A percentile compares a stretch with the other conserved stretches of the same genome.
phyloP scores from a whole-genome alignment of 202 grass and related monocot species.

The Hordeum pubiflorum region DNA sequence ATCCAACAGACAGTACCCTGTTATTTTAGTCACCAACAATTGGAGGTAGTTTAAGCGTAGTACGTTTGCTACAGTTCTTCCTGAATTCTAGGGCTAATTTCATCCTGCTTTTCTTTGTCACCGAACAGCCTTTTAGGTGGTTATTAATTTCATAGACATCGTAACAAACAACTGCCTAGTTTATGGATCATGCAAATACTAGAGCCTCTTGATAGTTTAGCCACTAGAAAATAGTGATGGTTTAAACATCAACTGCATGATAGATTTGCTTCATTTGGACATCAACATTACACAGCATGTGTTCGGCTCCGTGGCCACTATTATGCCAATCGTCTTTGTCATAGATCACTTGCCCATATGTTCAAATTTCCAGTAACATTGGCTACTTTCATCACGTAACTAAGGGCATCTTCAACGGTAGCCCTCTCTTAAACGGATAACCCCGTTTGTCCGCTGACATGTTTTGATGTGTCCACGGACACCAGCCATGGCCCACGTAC shows the following conservation, averaged over 20 bases:
- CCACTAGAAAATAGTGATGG: conserved; percentile 17
- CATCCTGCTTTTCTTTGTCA: conserved; percentile 39
- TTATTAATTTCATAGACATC: background rate
- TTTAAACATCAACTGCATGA: conserved; percentile 10
- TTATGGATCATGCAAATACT: conserved; percentile 8
- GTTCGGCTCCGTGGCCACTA: conserved; percentile 19
- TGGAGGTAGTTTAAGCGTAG: conserved; percentile 39
- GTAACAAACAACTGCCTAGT: conserved; percentile 15
- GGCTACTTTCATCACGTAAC: conserved; percentile 8
- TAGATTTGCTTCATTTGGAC: conserved; percentile 27
- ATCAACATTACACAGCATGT: conserved; percentile 10
- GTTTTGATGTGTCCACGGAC: too few relatives aligned
- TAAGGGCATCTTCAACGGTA: background rate
- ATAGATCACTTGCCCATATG: conserved; percentile 3
- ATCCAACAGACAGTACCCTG: background rate
- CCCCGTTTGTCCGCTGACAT: too few relatives aligned
- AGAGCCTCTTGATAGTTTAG: conserved; percentile 21
- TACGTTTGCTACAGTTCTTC: conserved; percentile 16
- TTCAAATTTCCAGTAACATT: conserved; percentile 1
- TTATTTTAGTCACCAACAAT: conserved; percentile 34
- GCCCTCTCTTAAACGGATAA: too few relatives aligned
- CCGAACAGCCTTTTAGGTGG: conserved; percentile 23
- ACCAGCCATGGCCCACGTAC: too few relatives aligned
- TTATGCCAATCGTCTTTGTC: conserved; percentile 30
- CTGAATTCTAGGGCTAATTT: conserved; percentile 32